Conservation (phyloP, 2,329 filamentous ascomycete genomes). For the Paecilomyces niveus region DNA sequence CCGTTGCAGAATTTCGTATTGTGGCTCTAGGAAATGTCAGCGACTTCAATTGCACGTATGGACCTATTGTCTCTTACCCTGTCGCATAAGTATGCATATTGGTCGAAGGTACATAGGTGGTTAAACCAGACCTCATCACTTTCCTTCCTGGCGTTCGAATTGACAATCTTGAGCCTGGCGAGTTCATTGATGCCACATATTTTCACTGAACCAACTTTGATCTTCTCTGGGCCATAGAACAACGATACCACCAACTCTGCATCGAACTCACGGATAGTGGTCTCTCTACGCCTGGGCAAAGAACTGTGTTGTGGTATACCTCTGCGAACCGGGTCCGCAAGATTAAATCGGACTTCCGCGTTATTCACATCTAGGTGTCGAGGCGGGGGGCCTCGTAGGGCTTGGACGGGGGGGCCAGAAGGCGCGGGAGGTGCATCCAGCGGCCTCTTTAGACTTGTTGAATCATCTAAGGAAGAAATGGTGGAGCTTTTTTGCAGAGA, state of each 20-base stretch:
- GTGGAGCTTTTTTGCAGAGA: neutral
- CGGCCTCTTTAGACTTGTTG: neutral
- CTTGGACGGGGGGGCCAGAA: neutral
- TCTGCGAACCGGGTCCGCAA: no score
- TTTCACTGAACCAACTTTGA: constrained; percentile 20
- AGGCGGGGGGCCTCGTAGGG: neutral
- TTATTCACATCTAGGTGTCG: neutral
- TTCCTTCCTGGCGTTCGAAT: constrained; percentile 7
- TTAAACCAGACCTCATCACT: constrained; percentile 25
- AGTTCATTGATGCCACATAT: constrained; percentile 17
- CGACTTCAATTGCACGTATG: neutral
- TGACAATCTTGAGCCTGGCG: constrained; percentile 11
- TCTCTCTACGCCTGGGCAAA: no score
- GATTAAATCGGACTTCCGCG: neutral
- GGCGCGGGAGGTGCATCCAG: neutral
- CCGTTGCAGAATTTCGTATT: constrained; percentile 18
- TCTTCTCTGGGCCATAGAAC: constrained; percentile 22
- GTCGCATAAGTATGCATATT: constrained; percentile 20
- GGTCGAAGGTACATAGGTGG: constrained; percentile 20
- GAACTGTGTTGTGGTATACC: neutral
- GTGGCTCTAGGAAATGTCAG: constrained; percentile 4
- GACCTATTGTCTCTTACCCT: constrained; percentile 13
- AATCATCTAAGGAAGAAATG: neutral
- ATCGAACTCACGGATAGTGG: no score
- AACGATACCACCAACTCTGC: constrained; percentile 5